Conservation (phyloP, 345 rosid species). For the Erodium maritimum region DNA sequence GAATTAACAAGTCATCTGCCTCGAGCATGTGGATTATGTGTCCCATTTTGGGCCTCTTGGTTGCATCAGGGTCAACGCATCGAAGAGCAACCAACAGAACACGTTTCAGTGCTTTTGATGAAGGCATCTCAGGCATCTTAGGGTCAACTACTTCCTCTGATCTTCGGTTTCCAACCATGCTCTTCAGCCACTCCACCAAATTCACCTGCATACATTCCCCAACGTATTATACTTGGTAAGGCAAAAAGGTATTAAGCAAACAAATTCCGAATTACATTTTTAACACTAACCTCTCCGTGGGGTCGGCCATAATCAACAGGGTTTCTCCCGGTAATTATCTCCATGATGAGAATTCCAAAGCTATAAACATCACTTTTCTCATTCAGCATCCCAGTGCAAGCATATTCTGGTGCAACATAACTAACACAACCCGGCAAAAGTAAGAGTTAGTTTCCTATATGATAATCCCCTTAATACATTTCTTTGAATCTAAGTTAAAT, state of each 20-base stretch:
- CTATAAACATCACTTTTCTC: conserved; percentile 93
- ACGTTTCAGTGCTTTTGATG: conserved; percentile 86
- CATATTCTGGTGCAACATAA: conserved; percentile 96
- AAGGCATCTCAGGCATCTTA: conserved; percentile 67
- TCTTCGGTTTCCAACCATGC: conserved; percentile 75
- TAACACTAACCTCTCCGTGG: conserved; percentile 63
- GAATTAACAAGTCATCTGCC: conserved; percentile 76
- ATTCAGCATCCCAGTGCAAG: conserved; percentile 92
- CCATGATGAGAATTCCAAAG: conserved; percentile 89
- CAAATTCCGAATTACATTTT: background rate
- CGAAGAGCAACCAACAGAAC: conserved; percentile 69
- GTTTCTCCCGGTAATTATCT: conserved; percentile 73
- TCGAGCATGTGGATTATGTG: conserved; percentile 98
- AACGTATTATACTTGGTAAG: background rate
- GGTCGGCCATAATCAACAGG: conserved; percentile 88
- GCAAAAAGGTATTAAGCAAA: background rate
- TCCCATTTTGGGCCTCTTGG: conserved; percentile 95
- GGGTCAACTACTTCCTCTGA: conserved; percentile 89
- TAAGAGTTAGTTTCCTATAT: conserved; percentile 1
- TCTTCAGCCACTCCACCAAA: conserved; percentile 89
- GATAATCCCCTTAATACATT: background rate
- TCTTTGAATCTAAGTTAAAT: conserved; percentile 2
- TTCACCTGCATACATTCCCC: conserved; percentile 45
- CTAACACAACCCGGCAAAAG: conserved; percentile 19
- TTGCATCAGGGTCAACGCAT: conserved; percentile 93